Evolutionary conservation across 305 asterid species (phyloP), one percentile per base, ranked within the genome.

Genomic region (Solanum hybrid): DNA sequence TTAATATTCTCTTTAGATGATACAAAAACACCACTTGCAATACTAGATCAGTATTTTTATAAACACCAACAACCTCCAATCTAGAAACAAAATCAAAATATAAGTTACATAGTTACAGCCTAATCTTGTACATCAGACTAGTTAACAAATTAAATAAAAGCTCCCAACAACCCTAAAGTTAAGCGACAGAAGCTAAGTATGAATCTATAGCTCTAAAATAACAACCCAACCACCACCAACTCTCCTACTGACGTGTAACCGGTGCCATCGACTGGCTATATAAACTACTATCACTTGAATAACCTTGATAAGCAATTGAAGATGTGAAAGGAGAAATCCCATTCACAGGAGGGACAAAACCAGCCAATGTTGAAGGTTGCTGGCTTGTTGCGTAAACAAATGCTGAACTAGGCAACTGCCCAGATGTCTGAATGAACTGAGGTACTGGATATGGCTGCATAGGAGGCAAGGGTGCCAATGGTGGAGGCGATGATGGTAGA

Each of bases 401-500:
- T 8, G 95, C 89, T 34, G 92, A 95, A 89, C 86, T 87, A 40
- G 91, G 90, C 11, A 93, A 69, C 7, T 95, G 89, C 92, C 94
- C 93, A 1, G 94, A 93, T 4, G 96, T 90, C 89, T 94, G 98
- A 92, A 94, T 89, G 89, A 91, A 94, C 67, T 94, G 98, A 51
- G 96, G 93, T 89, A 93, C 90, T 10, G 94, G 96, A 87, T 95
- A 97, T 8, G 95, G 95, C 90, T 94, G 98, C 94, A 94, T 88
- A 12, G 98, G 98, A 14, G 98, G 96, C 13, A 92, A 96, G 74
- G 94, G 92, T 10, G 99, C 98, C 10, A 92, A 91, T 87, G 88
- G 81, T 8, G 98, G 98, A 16, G 98, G 95, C 10, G 98, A 93
- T 24, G 98, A 91, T 9, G 98, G 97, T 0, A 95, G 98, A 6